Evolutionary conservation across 148 eudicot genomes (phyloP), one percentile per base, ranked within the genome.

Genomic region (Nepenthes gracilis): DNA sequence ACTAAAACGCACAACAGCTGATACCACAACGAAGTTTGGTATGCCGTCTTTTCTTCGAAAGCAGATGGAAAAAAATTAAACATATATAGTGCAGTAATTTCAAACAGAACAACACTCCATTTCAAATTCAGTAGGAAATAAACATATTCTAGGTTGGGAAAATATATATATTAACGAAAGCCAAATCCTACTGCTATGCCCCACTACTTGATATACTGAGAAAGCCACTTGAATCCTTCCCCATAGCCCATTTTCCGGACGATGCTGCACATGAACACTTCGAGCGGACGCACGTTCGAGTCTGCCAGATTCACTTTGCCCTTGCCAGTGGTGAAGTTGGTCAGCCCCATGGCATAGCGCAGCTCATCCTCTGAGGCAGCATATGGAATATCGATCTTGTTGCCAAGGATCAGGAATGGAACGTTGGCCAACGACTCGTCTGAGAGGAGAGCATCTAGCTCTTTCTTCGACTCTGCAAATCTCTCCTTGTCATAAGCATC

Each of bases 161-260:
- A 23, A 23, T 23, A 23, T 23, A 23, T 23, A 23, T 23, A 23
- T 49, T 53, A 9, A 34, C 2, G 43, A 10, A 36, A 14, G 51
- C 15, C 52, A 54, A 15, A 49, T 38, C n/a, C 38, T 64, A 58
- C 53, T 49, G 10, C 53, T 49, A 49, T 12, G 13, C 12, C 8
- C 0, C n/a, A 4, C 58, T 79, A 85, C 65, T 87, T 76, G 77
- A 89, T 83, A 72, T 89, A 89, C 66, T 86, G 96, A 55, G 94
- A 86, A 38, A 89, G 67, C 96, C 94, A 86, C 77, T 81, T 86
- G 77, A 89, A 89, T 47, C 94, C 94, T 47, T 89, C 96, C 7
- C 96, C 96, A 45, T 89, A 89, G 4, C 94, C 96, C 96, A 89
- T 89, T 68, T 88, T 85, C 67, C 82, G 75, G 33, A 85, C 96